phyloP scores from a whole-genome alignment of 129 eudicot species.

The Apium graveolens region DNA sequence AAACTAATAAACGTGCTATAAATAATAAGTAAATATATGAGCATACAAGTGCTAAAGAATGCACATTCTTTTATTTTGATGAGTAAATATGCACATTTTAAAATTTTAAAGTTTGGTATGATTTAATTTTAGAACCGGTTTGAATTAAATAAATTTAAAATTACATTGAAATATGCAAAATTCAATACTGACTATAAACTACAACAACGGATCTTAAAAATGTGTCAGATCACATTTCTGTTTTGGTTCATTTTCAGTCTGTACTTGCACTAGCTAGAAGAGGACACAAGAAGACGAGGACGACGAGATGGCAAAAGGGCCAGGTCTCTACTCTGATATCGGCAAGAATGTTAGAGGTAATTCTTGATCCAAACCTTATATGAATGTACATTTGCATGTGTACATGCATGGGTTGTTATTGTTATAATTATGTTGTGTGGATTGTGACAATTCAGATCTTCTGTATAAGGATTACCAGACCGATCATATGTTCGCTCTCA shows the following conservation, averaged over 20 bases:
- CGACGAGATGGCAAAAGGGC: constrained; percentile 37
- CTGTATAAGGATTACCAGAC: constrained; percentile 49
- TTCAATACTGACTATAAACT: background rate
- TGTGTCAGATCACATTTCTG: background rate
- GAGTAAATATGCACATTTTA: too few relatives aligned
- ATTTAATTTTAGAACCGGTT: too few relatives aligned
- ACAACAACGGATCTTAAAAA: background rate
- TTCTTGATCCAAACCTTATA: too few relatives aligned
- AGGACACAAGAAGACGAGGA: too few relatives aligned
- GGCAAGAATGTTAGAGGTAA: constrained; percentile 56
- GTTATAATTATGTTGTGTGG: background rate
- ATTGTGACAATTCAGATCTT: constrained; percentile 42
- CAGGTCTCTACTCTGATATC: constrained; percentile 57
- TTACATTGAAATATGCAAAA: background rate
- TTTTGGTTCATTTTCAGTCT: background rate
- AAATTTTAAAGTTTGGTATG: too few relatives aligned
- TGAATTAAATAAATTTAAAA: too few relatives aligned
- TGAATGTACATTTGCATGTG: background rate
- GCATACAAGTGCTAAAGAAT: too few relatives aligned
- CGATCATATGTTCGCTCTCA: constrained; percentile 49
- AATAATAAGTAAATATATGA: too few relatives aligned
- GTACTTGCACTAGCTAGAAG: background rate
- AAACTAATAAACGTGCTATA: too few relatives aligned
- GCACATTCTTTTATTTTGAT: too few relatives aligned
- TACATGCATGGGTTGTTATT: background rate